Conservation (phyloP, 2,329 filamentous ascomycete species). For the Aspergillus spinulosporus region DNA sequence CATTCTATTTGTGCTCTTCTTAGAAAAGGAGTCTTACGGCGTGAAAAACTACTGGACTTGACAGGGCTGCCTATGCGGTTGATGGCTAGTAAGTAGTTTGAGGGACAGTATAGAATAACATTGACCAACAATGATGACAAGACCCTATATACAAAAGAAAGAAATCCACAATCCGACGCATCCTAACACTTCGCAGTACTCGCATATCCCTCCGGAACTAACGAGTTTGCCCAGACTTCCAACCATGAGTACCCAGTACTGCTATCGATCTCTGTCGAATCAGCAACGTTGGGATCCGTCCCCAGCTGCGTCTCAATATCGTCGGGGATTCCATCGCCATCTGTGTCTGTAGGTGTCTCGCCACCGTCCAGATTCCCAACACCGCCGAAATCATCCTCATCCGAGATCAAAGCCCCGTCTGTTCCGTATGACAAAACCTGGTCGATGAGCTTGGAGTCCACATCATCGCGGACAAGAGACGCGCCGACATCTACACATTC, state of each 20-base stretch:
- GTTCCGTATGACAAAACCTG: slow-evolving; percentile 18
- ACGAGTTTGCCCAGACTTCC: slow-evolving; percentile 23
- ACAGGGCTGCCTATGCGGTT: not conserved
- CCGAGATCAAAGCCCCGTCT: slow-evolving; percentile 19
- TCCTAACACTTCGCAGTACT: not conserved
- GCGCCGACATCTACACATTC: slow-evolving; percentile 16
- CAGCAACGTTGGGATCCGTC: slow-evolving; percentile 19
- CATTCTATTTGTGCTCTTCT: not conserved
- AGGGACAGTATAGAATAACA: no score
- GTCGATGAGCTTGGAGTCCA: slow-evolving; percentile 16
- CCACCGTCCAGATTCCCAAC: slow-evolving; percentile 18
- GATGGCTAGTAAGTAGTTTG: no score
- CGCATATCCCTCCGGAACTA: slow-evolving; percentile 15
- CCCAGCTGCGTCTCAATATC: slow-evolving; percentile 18
- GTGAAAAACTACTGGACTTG: no score
- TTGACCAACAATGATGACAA: no score
- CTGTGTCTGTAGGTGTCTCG: slow-evolving; percentile 13
- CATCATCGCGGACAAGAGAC: slow-evolving; percentile 19
- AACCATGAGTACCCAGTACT: slow-evolving; percentile 19
- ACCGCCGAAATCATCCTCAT: slow-evolving; percentile 20
- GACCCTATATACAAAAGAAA: not conserved
- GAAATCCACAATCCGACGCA: not conserved
- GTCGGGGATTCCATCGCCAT: slow-evolving; percentile 22
- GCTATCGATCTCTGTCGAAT: slow-evolving; percentile 18
- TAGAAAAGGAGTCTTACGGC: no score